A percentile compares a stretch with the other conserved stretches of the same genome.
These are phyloP conservation scores for Beauveria caledonica DNA, from an alignment of 2,329 filamentous ascomycete genomes.

Conservation along the genomic window DNA sequence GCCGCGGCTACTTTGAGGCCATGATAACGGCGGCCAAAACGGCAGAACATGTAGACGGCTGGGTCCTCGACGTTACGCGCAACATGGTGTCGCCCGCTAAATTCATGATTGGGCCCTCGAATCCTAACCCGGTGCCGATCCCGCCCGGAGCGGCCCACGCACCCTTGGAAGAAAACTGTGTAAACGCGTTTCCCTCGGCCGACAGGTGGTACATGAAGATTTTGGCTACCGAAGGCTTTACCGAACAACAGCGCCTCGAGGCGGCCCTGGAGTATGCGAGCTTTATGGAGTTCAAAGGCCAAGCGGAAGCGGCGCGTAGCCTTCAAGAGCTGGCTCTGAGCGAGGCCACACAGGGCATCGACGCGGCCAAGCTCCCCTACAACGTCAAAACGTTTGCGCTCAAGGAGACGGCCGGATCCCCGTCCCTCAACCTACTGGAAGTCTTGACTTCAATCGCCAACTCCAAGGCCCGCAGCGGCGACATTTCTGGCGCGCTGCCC, in stretches of 20 bases:
- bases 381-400: slow-evolving; percentile 56
- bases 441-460: slow-evolving; percentile 71
- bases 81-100: slow-evolving; percentile 62
- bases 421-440: slow-evolving; percentile 67
- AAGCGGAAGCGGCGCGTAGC: slow-evolving; percentile 56
- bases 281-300: slow-evolving; percentile 72
- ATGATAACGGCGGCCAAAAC: slow-evolving; percentile 69
- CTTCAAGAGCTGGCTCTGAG: slow-evolving; percentile 71
- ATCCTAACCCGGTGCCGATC: slow-evolving; percentile 68
- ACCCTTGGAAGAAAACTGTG: slow-evolving; percentile 69
- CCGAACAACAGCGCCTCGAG: slow-evolving; percentile 67
- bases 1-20: slow-evolving; percentile 74
- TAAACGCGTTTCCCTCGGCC: slow-evolving; percentile 58
- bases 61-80: slow-evolving; percentile 61
- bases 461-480: slow-evolving; percentile 63
- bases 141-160: slow-evolving; percentile 54
- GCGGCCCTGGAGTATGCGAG: slow-evolving; percentile 77
- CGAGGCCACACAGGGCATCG: slow-evolving; percentile 55
- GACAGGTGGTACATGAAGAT: slow-evolving; percentile 76
- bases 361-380: slow-evolving; percentile 34
- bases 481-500: slow-evolving; percentile 63
- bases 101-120: slow-evolving; percentile 73
- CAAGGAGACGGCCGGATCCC: slow-evolving; percentile 46
- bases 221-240: slow-evolving; percentile 72
- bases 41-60: slow-evolving; percentile 75